These are phyloP conservation scores for Cylindrotheca closterium DNA, from an alignment of 108 stramenopile species.

Conservation along the genomic window DNA sequence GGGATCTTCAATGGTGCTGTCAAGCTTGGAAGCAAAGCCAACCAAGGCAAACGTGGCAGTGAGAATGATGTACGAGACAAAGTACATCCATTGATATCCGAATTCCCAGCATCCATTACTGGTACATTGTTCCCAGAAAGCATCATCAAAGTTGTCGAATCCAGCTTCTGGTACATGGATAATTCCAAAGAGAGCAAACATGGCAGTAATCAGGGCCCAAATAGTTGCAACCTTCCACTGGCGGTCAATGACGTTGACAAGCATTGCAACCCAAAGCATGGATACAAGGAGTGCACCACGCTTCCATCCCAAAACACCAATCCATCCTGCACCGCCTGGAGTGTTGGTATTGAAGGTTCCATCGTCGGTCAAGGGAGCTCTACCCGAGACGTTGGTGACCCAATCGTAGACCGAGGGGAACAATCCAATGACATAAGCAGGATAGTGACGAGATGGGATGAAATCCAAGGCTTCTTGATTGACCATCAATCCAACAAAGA, in stretches of 20 bases:
- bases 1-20: conserved; percentile 10
- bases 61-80: conserved; percentile 30
- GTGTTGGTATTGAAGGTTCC: conserved; percentile 10
- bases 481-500: conserved; percentile 49
- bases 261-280: conserved; percentile 42
- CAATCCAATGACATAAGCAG: conserved; percentile 24
- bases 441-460: conserved; percentile 25
- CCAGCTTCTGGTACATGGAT: conserved; percentile 41
- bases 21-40: conserved; percentile 8
- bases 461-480: conserved; percentile 28
- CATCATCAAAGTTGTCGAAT: conserved; percentile 8
- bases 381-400: conserved; percentile 39
- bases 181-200: conserved; percentile 44
- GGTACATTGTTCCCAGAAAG: conserved; percentile 25
- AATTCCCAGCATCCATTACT: conserved; percentile 27
- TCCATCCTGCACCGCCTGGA: conserved; percentile 10
- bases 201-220: conserved; percentile 24
- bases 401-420: conserved; percentile 35
- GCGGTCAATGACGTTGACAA: conserved; percentile 45
- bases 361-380: conserved; percentile 19
- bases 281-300: conserved; percentile 29
- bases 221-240: conserved; percentile 32
- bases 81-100: conserved; percentile 32
- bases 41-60: conserved; percentile 17
- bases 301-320: conserved; percentile 42